phyloP scores from a whole-genome alignment of 2,329 filamentous ascomycete genomes.

The Fusarium subglutinans region DNA sequence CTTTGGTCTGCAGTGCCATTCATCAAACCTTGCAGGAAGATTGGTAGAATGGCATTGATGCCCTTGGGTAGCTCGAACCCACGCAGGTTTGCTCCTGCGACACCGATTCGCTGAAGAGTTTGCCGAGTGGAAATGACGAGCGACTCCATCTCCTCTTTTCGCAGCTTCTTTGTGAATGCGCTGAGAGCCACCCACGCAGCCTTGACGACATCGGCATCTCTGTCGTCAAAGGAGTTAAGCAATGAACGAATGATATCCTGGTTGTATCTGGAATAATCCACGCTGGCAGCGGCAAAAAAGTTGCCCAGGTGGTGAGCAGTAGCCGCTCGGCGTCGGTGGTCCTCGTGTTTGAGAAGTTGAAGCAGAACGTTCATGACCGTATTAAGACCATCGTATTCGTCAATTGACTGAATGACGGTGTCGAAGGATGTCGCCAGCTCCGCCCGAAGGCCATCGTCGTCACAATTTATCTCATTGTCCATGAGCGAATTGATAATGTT shows the following conservation, averaged over 20 bases:
- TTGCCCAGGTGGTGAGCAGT: constrained; percentile 83
- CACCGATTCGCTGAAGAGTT: constrained; percentile 86
- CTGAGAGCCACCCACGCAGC: constrained; percentile 87
- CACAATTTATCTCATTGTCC: constrained; percentile 85
- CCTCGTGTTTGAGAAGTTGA: constrained; percentile 87
- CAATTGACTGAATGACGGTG: constrained; percentile 88
- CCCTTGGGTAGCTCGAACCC: constrained; percentile 96
- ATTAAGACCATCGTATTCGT: constrained; percentile 95
- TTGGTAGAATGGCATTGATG: constrained; percentile 94
- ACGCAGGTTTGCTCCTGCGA: constrained; percentile 82
- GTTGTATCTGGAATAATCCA: constrained; percentile 96
- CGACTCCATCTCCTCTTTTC: constrained; percentile 98
- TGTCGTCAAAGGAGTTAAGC: constrained; percentile 91
- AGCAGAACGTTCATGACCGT: constrained; percentile 95
- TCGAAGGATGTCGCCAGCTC: constrained; percentile 88
- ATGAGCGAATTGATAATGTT: constrained; percentile 93
- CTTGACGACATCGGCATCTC: constrained; percentile 85
- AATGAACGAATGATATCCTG: constrained; percentile 92
- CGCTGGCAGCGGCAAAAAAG: constrained; percentile 82
- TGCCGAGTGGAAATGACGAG: constrained; percentile 88
- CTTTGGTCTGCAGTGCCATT: constrained; percentile 94
- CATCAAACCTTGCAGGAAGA: constrained; percentile 97
- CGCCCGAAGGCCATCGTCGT: constrained; percentile 75
- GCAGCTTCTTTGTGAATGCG: constrained; percentile 86
- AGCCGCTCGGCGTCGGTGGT: constrained; percentile 82